Evolutionary conservation across 148 eudicot species (phyloP).

Genomic region (Diospyros kaki): DNA sequence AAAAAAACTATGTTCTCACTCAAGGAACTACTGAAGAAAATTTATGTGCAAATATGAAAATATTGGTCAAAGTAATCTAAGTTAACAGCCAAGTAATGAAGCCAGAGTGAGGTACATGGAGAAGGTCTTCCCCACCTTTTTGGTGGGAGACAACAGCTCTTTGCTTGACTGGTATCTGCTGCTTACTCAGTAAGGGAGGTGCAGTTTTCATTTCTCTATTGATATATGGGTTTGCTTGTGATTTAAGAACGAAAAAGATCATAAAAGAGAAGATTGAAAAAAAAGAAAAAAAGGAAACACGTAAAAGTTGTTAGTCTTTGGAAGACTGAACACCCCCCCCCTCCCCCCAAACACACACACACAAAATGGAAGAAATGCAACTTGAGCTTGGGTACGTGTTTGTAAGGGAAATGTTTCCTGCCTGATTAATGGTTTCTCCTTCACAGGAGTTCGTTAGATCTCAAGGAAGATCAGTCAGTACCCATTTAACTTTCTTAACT

Average conservation of each 20-base stretch:
- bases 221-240: neutral
- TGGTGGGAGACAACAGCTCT: neutral
- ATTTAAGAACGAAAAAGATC: neutral
- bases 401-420: slow-evolving; percentile 2
- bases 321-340: neutral
- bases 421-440: slow-evolving; percentile 14
- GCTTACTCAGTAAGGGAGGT: neutral
- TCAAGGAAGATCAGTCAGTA: slow-evolving; percentile 28
- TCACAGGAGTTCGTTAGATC: slow-evolving; percentile 45
- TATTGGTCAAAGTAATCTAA: neutral
- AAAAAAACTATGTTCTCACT: too few relatives aligned
- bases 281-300: neutral
- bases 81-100: neutral
- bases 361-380: neutral
- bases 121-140: neutral
- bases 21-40: too few relatives aligned
- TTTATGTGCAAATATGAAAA: neutral
- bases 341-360: too few relatives aligned
- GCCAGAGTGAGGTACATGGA: neutral
- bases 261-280: too few relatives aligned
- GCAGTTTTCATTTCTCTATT: slow-evolving; percentile 1
- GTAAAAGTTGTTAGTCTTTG: neutral
- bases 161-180: neutral
- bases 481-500: slow-evolving; percentile 38
- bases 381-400: slow-evolving; percentile 3